A percentile compares a stretch with the other conserved stretches of the same genome.
These are phyloP conservation scores for Aspergillus amoenus DNA, from an alignment of 2,329 filamentous ascomycete genomes.

Conservation along the genomic window DNA sequence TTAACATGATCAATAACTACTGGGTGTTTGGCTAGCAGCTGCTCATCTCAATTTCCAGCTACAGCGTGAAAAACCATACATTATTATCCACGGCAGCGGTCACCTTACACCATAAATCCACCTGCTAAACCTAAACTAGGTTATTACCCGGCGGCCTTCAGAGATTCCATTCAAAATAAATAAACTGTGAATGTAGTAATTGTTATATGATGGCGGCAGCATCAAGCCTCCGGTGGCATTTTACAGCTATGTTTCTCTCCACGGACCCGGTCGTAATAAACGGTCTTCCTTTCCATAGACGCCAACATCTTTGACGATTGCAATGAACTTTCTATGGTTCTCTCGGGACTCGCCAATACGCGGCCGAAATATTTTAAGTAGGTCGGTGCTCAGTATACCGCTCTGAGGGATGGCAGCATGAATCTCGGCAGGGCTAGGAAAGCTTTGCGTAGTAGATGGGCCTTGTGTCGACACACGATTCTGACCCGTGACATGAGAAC, in stretches of 20 bases:
- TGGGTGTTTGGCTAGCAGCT: too few relatives aligned
- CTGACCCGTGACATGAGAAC: conserved; percentile 18
- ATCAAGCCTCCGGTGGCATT: neutral
- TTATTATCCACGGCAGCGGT: too few relatives aligned
- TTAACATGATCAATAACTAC: too few relatives aligned
- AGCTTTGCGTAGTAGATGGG: conserved; percentile 28
- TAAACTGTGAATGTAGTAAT: neutral
- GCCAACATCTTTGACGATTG: conserved; percentile 45
- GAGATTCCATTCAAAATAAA: neutral
- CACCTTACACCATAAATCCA: neutral
- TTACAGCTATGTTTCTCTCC: conserved; percentile 27
- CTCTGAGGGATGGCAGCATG: conserved; percentile 46
- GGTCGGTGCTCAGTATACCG: conserved; percentile 46
- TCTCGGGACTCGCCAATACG: conserved; percentile 44
- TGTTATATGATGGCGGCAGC: neutral
- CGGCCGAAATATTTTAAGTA: conserved; percentile 45
- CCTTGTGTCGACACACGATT: conserved; percentile 33
- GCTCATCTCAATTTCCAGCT: too few relatives aligned
- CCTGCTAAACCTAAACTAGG: neutral
- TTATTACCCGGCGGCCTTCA: neutral
- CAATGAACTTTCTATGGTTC: conserved; percentile 43
- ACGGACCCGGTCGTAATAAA: conserved; percentile 39
- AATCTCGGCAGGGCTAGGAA: conserved; percentile 48
- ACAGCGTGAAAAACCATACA: too few relatives aligned
- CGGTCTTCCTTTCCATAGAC: conserved; percentile 45